phyloP scores from a whole-genome alignment of 2,329 filamentous ascomycete genomes.

The Stachybotrys elegans region DNA sequence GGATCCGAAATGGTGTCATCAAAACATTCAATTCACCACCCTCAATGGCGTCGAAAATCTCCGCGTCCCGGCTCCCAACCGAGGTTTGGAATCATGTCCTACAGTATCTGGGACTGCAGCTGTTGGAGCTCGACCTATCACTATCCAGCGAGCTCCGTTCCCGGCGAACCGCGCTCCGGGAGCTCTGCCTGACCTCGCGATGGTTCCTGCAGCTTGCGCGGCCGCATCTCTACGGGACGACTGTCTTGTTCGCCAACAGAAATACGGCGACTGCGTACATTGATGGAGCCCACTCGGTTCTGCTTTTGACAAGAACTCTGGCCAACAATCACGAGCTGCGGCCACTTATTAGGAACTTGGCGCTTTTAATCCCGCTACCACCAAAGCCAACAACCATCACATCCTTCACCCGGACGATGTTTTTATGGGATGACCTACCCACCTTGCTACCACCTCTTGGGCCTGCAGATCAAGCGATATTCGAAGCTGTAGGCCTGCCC shows the following conservation, averaged over 20 bases:
- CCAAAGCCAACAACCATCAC: background rate
- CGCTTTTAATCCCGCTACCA: background rate
- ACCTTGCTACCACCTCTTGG: background rate
- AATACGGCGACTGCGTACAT: background rate
- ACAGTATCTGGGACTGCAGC: conserved; percentile 3
- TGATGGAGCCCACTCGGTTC: background rate
- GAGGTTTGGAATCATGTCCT: conserved; percentile 5
- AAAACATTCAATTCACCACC: background rate
- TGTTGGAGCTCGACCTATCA: conserved; percentile 1
- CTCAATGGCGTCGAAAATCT: conserved; percentile 4
- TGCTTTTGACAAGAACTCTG: conserved; percentile 3
- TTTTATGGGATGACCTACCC: background rate
- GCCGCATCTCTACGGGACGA: conserved; percentile 5
- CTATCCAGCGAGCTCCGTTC: conserved; percentile 4
- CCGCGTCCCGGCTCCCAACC: conserved; percentile 1
- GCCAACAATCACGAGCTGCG: conserved; percentile 4
- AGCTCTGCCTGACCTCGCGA: conserved; percentile 7
- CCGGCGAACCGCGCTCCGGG: conserved; percentile 3
- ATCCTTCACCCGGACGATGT: background rate
- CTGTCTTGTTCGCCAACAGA: conserved; percentile 2
- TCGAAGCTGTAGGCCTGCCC: background rate
- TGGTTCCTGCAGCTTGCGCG: conserved; percentile 4
- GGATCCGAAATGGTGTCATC: background rate
- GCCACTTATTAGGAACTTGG: conserved; percentile 5
- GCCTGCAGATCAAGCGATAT: background rate